These are phyloP conservation scores for Podospora pseudocomata DNA, from an alignment of 495 filamentous ascomycete genomes.

Conservation along the genomic window DNA sequence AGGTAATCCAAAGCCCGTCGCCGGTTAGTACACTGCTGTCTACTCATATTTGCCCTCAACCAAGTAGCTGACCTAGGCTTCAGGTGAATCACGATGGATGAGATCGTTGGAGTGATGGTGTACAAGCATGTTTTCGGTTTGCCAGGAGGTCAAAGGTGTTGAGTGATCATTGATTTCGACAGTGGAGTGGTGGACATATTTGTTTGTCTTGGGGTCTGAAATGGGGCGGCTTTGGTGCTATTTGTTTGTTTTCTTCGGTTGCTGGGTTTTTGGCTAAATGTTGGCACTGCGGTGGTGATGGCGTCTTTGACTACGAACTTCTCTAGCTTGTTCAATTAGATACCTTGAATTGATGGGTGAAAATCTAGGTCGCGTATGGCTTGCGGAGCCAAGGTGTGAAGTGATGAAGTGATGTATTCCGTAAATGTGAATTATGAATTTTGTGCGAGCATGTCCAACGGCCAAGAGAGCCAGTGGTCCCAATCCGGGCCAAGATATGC, in stretches of 20 bases:
- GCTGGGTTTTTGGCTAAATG: neutral
- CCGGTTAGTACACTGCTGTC: neutral
- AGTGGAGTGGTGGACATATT: neutral
- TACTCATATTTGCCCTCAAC: neutral
- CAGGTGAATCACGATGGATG: neutral
- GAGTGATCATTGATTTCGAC: neutral
- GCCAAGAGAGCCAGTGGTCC: conserved; percentile 28
- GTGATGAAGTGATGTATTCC: neutral
- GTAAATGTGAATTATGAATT: conserved; percentile 32
- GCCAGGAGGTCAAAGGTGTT: neutral
- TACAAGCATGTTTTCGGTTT: too few species aligned
- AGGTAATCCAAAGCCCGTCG: neutral
- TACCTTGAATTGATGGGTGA: neutral
- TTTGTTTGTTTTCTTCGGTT: neutral
- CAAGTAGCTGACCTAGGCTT: neutral
- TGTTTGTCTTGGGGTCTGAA: neutral
- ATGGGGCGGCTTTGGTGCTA: neutral
- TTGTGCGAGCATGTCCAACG: conserved; percentile 16
- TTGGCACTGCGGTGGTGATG: neutral
- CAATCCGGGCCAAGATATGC: conserved; percentile 34
- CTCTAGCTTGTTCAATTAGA: neutral
- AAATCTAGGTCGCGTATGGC: too few species aligned
- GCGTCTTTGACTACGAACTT: neutral
- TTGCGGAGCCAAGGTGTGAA: neutral
- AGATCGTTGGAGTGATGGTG: neutral